Percentiles rank a stretch among this genome's conserved stretches.
phyloP scores from a whole-genome alignment of 176 grass and related monocot species.

The Aegilops bicornis region DNA sequence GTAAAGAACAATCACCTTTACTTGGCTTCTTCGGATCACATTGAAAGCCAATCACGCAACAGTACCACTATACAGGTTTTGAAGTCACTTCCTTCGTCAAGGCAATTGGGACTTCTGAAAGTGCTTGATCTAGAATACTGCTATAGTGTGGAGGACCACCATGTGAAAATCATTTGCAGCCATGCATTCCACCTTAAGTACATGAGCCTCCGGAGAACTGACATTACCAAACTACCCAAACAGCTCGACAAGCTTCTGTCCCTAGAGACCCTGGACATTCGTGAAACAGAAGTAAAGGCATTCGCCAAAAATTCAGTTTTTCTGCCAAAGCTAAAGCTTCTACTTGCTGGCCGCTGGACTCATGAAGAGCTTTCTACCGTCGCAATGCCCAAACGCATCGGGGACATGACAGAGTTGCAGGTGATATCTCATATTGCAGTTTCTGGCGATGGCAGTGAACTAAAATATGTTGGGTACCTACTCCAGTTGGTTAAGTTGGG shows the following conservation, averaged over 20 bases:
- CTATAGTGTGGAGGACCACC: background rate
- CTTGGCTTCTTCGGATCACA: background rate
- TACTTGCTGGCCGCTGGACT: background rate
- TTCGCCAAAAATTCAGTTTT: background rate
- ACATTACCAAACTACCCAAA: background rate
- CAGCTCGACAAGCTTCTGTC: background rate
- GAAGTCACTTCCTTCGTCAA: background rate
- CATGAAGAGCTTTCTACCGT: too few species aligned
- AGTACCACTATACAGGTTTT: background rate
- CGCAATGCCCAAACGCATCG: background rate
- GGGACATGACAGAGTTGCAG: background rate
- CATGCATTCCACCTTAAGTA: background rate
- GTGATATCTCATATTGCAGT: background rate
- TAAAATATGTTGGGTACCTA: background rate
- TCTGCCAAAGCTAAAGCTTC: background rate
- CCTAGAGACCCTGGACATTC: constrained; percentile 19
- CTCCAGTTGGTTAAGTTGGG: background rate
- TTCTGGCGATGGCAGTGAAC: background rate
- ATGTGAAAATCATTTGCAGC: background rate
- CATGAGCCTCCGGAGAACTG: background rate
- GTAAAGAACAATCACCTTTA: background rate
- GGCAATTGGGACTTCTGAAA: background rate
- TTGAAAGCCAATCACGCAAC: background rate
- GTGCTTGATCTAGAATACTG: constrained; percentile 17
- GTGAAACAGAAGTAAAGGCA: background rate